Conservation (phyloP, 768 basidiomycete genomes). For the Lactifluus piperatus region DNA sequence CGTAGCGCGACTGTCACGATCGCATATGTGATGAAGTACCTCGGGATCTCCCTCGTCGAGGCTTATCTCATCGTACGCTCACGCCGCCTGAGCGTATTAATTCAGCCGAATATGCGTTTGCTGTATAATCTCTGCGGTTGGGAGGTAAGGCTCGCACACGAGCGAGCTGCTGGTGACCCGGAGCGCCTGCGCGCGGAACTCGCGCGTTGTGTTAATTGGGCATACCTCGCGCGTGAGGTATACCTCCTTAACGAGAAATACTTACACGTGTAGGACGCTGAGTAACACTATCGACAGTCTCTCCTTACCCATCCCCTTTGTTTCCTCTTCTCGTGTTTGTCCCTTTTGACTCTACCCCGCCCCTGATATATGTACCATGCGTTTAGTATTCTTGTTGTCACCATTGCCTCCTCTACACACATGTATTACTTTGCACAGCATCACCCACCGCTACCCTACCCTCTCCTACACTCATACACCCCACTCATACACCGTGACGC, state of each 20-base stretch:
- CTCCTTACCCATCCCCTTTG: neutral
- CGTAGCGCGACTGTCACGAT: conserved; percentile 94
- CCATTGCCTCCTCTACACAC: neutral
- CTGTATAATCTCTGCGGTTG: conserved; percentile 91
- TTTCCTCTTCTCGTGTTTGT: neutral
- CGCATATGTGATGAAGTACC: conserved; percentile 95
- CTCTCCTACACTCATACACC: neutral
- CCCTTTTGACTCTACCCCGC: conserved; percentile 1
- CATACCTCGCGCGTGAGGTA: conserved; percentile 77
- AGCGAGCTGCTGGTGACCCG: conserved; percentile 49
- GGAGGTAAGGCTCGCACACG: conserved; percentile 87
- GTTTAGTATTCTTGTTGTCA: conserved; percentile 9
- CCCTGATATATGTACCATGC: conserved; percentile 16
- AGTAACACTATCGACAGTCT: neutral
- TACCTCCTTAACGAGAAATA: conserved; percentile 85
- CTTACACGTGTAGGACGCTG: conserved; percentile 26
- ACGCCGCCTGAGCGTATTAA: conserved; percentile 79
- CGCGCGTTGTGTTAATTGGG: conserved; percentile 69
- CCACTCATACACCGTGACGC: neutral
- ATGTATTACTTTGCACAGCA: conserved; percentile 3
- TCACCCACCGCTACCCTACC: neutral
- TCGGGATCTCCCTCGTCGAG: conserved; percentile 76
- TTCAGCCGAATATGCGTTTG: conserved; percentile 94
- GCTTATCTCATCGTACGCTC: conserved; percentile 92
- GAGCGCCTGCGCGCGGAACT: conserved; percentile 47